These are phyloP conservation scores for Earliella scabrosa DNA, from an alignment of 1,284 basidiomycete species.

Conservation along the genomic window DNA sequence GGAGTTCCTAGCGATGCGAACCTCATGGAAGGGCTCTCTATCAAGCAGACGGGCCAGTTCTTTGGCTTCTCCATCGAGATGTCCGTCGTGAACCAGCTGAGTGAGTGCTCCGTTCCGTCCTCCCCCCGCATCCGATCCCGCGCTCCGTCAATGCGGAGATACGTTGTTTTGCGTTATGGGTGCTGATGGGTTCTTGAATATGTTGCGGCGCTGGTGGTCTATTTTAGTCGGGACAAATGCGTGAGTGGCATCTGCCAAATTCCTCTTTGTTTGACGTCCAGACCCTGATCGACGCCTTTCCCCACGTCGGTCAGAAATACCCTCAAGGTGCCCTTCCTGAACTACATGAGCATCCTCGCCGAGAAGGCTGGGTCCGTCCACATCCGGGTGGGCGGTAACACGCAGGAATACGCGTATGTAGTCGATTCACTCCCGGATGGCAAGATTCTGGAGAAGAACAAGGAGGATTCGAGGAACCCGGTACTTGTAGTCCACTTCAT, in stretches of 20 bases:
- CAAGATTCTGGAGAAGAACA: constrained; percentile 54
- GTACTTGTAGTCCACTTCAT: constrained; percentile 36
- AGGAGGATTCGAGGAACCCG: constrained; percentile 44
- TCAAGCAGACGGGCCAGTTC: constrained; percentile 62
- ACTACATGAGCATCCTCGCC: constrained; percentile 68
- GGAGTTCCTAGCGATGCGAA: constrained; percentile 23
- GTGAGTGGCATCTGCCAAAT: constrained; percentile 26
- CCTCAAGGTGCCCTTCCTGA: constrained; percentile 68
- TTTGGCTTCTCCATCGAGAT: constrained; percentile 77
- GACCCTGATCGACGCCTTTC: background rate
- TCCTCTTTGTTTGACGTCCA: background rate
- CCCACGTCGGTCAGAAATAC: constrained; percentile 39
- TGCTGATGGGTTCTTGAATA: background rate
- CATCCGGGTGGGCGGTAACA: constrained; percentile 76
- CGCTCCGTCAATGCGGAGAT: background rate
- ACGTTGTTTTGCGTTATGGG: background rate
- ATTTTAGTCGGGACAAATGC: constrained; percentile 20
- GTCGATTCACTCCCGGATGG: constrained; percentile 49
- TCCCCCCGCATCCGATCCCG: background rate
- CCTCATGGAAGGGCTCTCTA: constrained; percentile 57
- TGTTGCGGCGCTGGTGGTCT: background rate
- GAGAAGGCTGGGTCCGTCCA: constrained; percentile 57
- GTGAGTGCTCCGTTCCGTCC: constrained; percentile 10
- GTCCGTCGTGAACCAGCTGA: constrained; percentile 66
- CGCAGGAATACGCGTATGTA: constrained; percentile 66